These are phyloP conservation scores for Stachybotrys elegans DNA, from an alignment of 2,329 filamentous ascomycete genomes.

Conservation along the genomic window DNA sequence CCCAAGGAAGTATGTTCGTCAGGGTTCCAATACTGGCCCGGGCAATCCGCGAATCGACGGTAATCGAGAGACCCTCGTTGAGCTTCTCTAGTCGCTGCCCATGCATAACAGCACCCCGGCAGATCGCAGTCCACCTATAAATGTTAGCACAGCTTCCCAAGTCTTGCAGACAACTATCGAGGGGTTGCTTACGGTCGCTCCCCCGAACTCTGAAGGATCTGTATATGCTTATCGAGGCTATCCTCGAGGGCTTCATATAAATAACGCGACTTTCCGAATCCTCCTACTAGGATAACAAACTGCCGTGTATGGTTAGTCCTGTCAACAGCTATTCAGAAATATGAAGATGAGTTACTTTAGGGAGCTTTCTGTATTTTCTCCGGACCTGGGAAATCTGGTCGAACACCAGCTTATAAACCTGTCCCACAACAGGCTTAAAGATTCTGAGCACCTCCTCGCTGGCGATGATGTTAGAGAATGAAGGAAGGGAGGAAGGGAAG, in stretches of 20 bases:
- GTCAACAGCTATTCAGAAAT: background rate
- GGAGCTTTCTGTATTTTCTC: constrained; percentile 6
- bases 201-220: background rate
- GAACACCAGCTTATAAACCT: background rate
- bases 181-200: constrained; percentile 29
- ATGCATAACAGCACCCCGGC: constrained; percentile 24
- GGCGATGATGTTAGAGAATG: background rate
- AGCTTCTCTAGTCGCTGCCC: too few species aligned
- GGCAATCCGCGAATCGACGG: constrained; percentile 17
- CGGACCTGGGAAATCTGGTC: constrained; percentile 7
- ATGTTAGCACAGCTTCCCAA: background rate
- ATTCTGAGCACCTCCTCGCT: background rate
- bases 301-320: constrained; percentile 7
- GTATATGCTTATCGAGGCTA: background rate
- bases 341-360: constrained; percentile 18
- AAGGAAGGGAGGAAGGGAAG: background rate
- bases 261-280: constrained; percentile 24
- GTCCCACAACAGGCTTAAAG: background rate
- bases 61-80: background rate
- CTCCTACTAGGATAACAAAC: constrained; percentile 34
- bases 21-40: constrained; percentile 21
- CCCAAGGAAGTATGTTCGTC: background rate
- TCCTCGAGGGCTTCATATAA: background rate
- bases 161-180: too few species aligned
- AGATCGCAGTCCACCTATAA: constrained; percentile 28